Evolutionary conservation across 1,139 yeast genomes (phyloP).

Genomic region (Groenewaldozyma auringiensis): DNA sequence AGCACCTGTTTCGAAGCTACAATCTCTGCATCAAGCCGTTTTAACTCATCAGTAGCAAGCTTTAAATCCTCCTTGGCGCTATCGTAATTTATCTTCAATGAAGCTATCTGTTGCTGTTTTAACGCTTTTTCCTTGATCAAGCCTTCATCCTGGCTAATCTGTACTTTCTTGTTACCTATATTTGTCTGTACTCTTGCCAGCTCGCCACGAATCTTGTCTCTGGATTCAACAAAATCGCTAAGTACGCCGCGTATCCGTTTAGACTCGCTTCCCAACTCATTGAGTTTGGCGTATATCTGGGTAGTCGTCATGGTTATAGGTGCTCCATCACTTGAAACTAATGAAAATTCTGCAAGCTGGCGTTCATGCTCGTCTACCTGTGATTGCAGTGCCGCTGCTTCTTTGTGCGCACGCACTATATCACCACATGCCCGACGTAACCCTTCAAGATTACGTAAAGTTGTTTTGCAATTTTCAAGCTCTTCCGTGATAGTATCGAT

Average conservation of each 20-base stretch:
- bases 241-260: slow-evolving; percentile 42
- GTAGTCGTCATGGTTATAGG: slow-evolving; percentile 32
- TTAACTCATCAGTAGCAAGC: slow-evolving; percentile 14
- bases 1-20: slow-evolving; percentile 9
- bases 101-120: slow-evolving; percentile 25
- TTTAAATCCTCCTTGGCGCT: slow-evolving; percentile 11
- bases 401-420: slow-evolving; percentile 19
- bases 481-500: slow-evolving; percentile 10
- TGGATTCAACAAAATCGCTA: slow-evolving; percentile 39
- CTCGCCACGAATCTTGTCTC: slow-evolving; percentile 44
- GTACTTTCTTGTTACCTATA: slow-evolving; percentile 50
- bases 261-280: slow-evolving; percentile 36
- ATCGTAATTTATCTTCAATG: slow-evolving; percentile 21
- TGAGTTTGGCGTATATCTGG: slow-evolving; percentile 49
- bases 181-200: slow-evolving; percentile 43
- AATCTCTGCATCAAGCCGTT: slow-evolving; percentile 13
- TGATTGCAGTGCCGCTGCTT: slow-evolving; percentile 16
- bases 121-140: slow-evolving; percentile 18
- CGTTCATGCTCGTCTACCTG: slow-evolving; percentile 25
- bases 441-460: slow-evolving; percentile 23
- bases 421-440: slow-evolving; percentile 34
- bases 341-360: slow-evolving; percentile 27
- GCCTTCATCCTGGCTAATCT: slow-evolving; percentile 39
- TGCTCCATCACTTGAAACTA: slow-evolving; percentile 17
- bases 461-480: slow-evolving; percentile 13